A percentile compares a stretch with the other conserved stretches of the same genome.
phyloP scores from a whole-genome alignment of 768 basidiomycete genomes.

The Suillus lakei region DNA sequence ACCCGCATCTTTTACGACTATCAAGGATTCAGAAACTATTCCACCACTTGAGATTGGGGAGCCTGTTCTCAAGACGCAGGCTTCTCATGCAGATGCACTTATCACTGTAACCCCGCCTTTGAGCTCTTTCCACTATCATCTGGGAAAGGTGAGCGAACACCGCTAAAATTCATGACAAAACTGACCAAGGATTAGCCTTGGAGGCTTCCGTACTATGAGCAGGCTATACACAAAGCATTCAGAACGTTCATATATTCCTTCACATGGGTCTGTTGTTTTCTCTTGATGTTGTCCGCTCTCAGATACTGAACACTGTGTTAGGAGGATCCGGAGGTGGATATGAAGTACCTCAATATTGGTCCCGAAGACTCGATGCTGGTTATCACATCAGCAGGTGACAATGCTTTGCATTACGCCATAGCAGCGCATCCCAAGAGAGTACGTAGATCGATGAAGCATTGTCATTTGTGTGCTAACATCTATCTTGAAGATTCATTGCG shows the following conservation, averaged over 20 bases:
- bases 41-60: constrained; percentile 49
- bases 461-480: neutral
- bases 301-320: constrained; percentile 23
- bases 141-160: constrained; percentile 47
- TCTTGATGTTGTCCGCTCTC: neutral
- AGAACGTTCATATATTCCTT: constrained; percentile 68
- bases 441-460: constrained; percentile 16
- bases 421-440: constrained; percentile 61
- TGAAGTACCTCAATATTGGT: constrained; percentile 62
- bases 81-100: constrained; percentile 31
- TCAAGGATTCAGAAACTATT: constrained; percentile 41
- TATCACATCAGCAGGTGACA: constrained; percentile 82
- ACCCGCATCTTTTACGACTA: constrained; percentile 38
- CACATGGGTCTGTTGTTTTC: constrained; percentile 50
- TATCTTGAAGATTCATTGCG: constrained; percentile 57
- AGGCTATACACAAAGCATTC: constrained; percentile 69
- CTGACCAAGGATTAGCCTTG: constrained; percentile 46
- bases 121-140: constrained; percentile 67
- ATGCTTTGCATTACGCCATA: constrained; percentile 80
- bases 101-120: constrained; percentile 59
- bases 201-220: constrained; percentile 74
- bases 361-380: constrained; percentile 69
- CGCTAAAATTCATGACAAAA: neutral
- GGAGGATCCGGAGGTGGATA: constrained; percentile 80
- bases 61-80: constrained; percentile 33